Base-by-base conservation (phyloP, 2,329 filamentous ascomycete species). In the Westerdykella ornata region DNA sequence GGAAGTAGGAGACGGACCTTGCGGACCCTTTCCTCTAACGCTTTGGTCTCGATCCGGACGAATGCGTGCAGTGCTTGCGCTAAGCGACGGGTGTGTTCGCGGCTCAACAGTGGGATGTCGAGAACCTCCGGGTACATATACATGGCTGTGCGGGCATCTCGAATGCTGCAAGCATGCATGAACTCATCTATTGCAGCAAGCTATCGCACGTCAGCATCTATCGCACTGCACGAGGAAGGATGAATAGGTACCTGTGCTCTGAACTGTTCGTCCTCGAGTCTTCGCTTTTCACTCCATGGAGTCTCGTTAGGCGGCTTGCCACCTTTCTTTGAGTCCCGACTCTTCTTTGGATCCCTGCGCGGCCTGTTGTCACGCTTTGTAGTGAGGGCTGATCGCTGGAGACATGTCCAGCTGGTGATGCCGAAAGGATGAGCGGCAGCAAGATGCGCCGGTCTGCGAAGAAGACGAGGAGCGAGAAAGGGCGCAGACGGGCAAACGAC, bases 1-100 rank as follows among this genome's bases (percentile, higher is more conserved):
- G 50, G 46, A 29, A 56, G 48, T 4, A 53, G 19, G 17, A 49
- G 39, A 13, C 44, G 8, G 16, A 37, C 29, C 39, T 14, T 15
- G 30, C 45, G 44, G 17, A 38, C n/a, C n/a, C n/a, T n/a, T n/a
- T n/a, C n/a, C n/a, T n/a, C n/a, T n/a, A n/a, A n/a, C n/a, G n/a
- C n/a, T n/a, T n/a, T 29, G 17, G 43, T 42, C 13, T 41, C 39
- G 28, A 51, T 48, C 33, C 67, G 66, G 39, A 59, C 51, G 35
- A 46, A 51, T 3, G 50, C 53, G 41, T 72, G 68, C 1, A 72
- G 41, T 14, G 64, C 56, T 38, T 60, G 54, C 22, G 60, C 59
- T 14, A 69, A 59, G n/a, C 49, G 45, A 20, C 53, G 56, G 1
- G 58, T 59, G 20, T 64, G 57, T 7, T 50, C 42, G 26, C 41